Evolutionary conservation across 106 monocot genomes (phyloP), one percentile per base, ranked within the genome.

Genomic region (Posidonia australis): DNA sequence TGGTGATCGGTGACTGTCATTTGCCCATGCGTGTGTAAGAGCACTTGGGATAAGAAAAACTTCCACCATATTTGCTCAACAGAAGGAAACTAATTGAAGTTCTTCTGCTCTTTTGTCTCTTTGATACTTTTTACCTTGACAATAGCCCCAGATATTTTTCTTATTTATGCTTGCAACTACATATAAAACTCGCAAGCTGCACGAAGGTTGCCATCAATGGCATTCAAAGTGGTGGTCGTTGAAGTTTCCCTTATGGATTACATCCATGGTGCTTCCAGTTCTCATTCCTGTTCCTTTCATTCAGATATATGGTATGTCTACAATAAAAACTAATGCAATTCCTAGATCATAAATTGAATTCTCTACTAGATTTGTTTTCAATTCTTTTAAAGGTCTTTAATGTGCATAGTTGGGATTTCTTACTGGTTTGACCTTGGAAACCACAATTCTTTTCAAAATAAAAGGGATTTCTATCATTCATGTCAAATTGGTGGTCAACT

Each of bases 161-260:
- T 62, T 64, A 23, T 58, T 77, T 46, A 87, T 87, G 86, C 54
- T 71, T 72, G 26, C 45, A 14, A 80, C 80, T 26, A 87, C 83
- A 63, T 83, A 72, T 76, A 60, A 80, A 59, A 66, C 69, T n/a
- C 45, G 48, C 47, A 87, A 87, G 78, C 58, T 87, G 49, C 32
- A 83, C 60, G 77, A 60, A 58, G 63, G 27, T 78, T 69, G 73
- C 18, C 75, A 76, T 68, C 66, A 69, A 18, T 87, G 83, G 87
- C 87, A 87, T 67, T 87, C 87, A 27, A 72, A 64, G 17, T 83
- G 83, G 71, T 87, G 87, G 87, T 17, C 56, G 73, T 43, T 80
- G 68, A 87, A 83, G 63, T 52, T 72, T 5, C 24, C 68, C 62
- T 58, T 81, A 23, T 87, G 76, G 73, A 22, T 76, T 42, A 49